Conservation (phyloP, 306 rosid species). For the Cajanus cajan region DNA sequence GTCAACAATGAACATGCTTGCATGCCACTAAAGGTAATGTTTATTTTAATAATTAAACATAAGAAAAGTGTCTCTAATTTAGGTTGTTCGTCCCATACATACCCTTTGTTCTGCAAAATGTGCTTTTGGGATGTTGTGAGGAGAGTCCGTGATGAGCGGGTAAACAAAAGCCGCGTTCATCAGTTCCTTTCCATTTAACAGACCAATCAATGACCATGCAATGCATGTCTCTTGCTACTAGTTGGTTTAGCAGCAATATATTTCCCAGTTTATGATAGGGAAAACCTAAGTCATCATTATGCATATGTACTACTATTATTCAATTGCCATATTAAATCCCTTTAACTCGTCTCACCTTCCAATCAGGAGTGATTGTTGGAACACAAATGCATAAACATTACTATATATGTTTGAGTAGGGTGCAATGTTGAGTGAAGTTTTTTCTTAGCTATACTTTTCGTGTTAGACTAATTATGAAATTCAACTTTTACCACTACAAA, state of each 20-base stretch:
- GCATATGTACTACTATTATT: not conserved
- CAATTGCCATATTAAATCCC: not conserved
- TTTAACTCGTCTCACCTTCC: constrained; percentile 22
- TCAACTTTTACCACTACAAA: not conserved
- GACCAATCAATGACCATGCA: not conserved
- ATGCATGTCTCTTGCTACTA: not conserved
- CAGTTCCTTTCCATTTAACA: not conserved
- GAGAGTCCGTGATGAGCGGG: constrained; percentile 25
- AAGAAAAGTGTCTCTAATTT: not conserved
- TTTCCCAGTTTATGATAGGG: not conserved
- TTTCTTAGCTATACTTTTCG: not conserved
- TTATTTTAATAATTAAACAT: not conserved
- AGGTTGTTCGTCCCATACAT: not conserved
- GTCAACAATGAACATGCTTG: not conserved
- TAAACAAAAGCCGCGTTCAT: not conserved
- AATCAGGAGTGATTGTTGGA: constrained; percentile 22
- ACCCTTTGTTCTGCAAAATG: not conserved
- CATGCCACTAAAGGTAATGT: not conserved
- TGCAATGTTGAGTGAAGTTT: not conserved
- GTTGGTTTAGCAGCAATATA: not conserved
- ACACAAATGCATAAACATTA: not conserved
- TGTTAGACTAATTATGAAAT: not conserved
- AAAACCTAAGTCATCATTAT: not conserved
- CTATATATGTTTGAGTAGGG: not conserved
- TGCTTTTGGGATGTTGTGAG: not conserved